phyloP scores from a whole-genome alignment of 371 early-diverging fungal genomes.

The Scutellospora calospora region DNA sequence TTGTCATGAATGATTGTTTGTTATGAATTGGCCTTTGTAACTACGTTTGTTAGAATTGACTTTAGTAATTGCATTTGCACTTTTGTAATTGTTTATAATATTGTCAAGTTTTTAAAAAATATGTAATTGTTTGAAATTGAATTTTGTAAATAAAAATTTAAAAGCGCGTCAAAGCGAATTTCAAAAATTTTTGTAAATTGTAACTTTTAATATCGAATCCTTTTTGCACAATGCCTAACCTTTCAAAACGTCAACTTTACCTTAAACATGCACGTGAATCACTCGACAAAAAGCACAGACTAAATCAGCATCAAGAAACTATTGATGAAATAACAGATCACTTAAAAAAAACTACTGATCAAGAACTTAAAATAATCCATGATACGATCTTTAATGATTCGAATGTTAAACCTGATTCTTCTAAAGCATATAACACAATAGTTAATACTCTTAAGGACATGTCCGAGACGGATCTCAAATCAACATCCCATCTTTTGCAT shows the following conservation, averaged over 20 bases:
- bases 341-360: not conserved
- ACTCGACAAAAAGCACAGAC: not conserved
- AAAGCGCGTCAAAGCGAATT: not conserved
- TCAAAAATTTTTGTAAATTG: slow-evolving; percentile 1
- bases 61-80: not conserved
- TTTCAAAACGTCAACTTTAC: not conserved
- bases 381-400: not conserved
- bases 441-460: slow-evolving; percentile 15
- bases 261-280: slow-evolving; percentile 8
- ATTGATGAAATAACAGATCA: not conserved
- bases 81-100: slow-evolving; percentile 10
- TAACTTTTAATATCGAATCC: not conserved
- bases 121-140: not conserved
- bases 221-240: not conserved
- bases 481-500: too few relatives aligned
- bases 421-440: slow-evolving; percentile 5
- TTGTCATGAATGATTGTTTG: not conserved
- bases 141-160: not conserved
- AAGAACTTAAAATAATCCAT: too few relatives aligned
- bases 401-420: not conserved
- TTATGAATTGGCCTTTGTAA: not conserved
- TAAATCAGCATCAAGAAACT: not conserved
- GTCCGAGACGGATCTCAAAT: not conserved
- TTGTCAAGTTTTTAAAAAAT: not conserved
- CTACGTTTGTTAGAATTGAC: too few relatives aligned